Percentiles rank a stretch among this genome's conserved stretches.
These are phyloP conservation scores for Ustilago esculenta DNA, from an alignment of 1,284 basidiomycete species.

Conservation along the genomic window DNA sequence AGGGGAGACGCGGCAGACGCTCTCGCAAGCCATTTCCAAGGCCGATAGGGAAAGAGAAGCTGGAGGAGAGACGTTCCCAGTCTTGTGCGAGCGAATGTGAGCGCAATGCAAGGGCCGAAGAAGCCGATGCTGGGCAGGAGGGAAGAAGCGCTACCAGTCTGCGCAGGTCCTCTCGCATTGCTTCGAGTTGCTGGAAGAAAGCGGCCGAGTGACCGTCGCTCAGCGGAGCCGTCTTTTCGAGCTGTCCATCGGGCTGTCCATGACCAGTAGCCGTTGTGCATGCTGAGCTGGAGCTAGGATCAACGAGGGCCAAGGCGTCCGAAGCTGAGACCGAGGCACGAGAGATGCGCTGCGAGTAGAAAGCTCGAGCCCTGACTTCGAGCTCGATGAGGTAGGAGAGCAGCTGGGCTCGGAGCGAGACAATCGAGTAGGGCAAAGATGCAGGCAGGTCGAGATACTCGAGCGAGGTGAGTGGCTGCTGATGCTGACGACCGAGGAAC, in stretches of 20 bases:
- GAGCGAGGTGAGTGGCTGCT: constrained; percentile 36
- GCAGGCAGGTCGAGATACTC: constrained; percentile 53
- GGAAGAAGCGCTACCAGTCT: constrained; percentile 43
- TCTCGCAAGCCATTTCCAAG: constrained; percentile 33
- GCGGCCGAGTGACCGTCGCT: constrained; percentile 28
- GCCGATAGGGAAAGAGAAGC: constrained; percentile 36
- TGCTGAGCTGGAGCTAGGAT: no score
- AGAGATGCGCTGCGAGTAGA: constrained; percentile 37
- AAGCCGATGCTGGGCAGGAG: constrained; percentile 32
- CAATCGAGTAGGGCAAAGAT: constrained; percentile 53
- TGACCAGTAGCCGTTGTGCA: no score
- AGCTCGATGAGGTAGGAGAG: constrained; percentile 50
- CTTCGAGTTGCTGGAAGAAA: constrained; percentile 56
- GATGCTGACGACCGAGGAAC: constrained; percentile 5
- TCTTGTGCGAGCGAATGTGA: constrained; percentile 49
- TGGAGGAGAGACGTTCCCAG: constrained; percentile 44
- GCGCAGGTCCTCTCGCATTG: constrained; percentile 49
- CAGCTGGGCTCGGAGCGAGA: constrained; percentile 47
- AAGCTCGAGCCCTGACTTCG: constrained; percentile 38
- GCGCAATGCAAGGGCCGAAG: constrained; percentile 44
- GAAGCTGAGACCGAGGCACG: constrained; percentile 3
- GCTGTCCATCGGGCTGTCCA: no score
- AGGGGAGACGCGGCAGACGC: constrained; percentile 38
- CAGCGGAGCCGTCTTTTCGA: neutral
- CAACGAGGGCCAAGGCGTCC: neutral